These are phyloP conservation scores for Schizochytrium sp. DNA, from an alignment of 108 stramenopile genomes.

Conservation along the genomic window DNA sequence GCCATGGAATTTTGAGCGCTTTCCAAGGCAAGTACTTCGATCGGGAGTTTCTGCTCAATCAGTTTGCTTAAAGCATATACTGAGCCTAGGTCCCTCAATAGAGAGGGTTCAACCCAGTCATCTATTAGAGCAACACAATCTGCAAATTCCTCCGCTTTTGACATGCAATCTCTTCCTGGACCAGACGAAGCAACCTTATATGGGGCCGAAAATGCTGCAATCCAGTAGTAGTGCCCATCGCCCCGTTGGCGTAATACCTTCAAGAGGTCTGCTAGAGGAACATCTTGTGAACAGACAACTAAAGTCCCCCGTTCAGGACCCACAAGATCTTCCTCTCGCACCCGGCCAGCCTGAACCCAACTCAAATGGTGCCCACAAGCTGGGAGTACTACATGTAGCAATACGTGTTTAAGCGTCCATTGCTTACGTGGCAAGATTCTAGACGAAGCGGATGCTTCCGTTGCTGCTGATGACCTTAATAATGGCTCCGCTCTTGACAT, in stretches of 20 bases:
- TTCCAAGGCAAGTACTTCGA: not conserved
- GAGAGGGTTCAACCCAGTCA: not conserved
- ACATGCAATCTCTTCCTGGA: not conserved
- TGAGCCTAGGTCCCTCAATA: not conserved
- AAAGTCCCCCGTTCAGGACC: not conserved
- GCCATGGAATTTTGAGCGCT: not conserved
- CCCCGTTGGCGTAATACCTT: not conserved
- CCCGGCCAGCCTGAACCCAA: conserved; percentile 7
- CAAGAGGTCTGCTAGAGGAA: not conserved
- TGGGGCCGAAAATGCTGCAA: not conserved
- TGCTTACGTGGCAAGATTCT: not conserved
- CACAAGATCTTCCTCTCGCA: not conserved
- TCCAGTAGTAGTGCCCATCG: not conserved
- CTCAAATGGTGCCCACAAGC: not conserved
- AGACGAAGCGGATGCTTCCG: not conserved
- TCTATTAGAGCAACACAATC: not conserved
- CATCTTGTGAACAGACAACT: not conserved
- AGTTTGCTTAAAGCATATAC: not conserved
- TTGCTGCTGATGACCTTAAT: not conserved
- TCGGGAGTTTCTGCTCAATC: not conserved
- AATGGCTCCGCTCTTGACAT: not conserved
- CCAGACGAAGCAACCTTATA: not conserved
- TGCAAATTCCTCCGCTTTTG: not conserved
- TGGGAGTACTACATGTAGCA: not conserved
- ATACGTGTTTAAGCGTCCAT: conserved; percentile 36